phyloP scores from a whole-genome alignment of 1,139 yeast species.

The Saccharomyces hybrid region DNA sequence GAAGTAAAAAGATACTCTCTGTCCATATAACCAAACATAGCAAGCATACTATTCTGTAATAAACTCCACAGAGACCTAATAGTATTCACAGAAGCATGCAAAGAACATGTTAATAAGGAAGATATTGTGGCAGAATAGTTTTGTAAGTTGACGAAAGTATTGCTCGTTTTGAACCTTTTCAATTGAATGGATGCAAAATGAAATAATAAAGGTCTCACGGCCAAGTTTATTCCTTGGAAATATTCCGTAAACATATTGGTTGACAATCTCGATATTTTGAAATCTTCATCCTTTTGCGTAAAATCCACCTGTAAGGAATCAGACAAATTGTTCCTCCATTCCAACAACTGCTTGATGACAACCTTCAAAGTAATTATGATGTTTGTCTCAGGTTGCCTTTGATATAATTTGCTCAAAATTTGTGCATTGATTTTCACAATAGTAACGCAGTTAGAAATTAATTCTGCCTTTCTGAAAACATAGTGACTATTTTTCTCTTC shows the following conservation, averaged over 20 bases:
- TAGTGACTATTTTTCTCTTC: conserved; percentile 54
- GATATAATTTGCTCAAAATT: conserved; percentile 63
- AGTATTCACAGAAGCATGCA: conserved; percentile 77
- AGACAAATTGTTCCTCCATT: conserved; percentile 65
- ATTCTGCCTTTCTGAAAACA: conserved; percentile 75
- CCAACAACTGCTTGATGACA: conserved; percentile 58
- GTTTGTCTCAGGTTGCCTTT: conserved; percentile 67
- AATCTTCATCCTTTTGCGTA: conserved; percentile 37
- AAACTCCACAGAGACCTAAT: conserved; percentile 68
- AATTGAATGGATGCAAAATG: conserved; percentile 71
- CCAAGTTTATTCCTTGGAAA: conserved; percentile 76
- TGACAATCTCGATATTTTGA: conserved; percentile 57
- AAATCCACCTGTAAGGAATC: conserved; percentile 60
- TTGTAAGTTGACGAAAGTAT: conserved; percentile 58
- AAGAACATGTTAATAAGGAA: conserved; percentile 66
- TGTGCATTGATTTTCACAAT: conserved; percentile 76
- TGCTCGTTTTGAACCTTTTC: conserved; percentile 43
- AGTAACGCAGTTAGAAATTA: conserved; percentile 68
- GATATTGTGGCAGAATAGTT: conserved; percentile 61
- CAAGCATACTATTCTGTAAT: conserved; percentile 69
- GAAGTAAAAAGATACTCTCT: conserved; percentile 78
- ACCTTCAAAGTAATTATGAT: conserved; percentile 69
- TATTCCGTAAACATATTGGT: conserved; percentile 81
- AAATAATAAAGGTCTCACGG: conserved; percentile 71
- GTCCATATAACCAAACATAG: conserved; percentile 84